Evolutionary conservation across 371 early-diverging fungal genomes (phyloP).

Genomic region (Actinomortierella wolfii): DNA sequence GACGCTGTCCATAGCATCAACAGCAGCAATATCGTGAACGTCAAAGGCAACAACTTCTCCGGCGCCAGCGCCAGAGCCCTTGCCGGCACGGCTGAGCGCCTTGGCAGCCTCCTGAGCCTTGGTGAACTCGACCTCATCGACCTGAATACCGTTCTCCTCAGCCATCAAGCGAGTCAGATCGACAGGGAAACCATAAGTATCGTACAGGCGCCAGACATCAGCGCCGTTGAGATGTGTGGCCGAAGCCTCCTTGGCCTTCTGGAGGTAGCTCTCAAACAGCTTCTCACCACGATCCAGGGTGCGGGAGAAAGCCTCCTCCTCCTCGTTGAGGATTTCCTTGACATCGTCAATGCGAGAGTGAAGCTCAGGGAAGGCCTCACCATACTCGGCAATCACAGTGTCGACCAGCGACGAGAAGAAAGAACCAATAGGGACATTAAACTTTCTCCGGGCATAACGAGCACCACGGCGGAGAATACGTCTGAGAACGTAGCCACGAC

Average conservation of each 20-base stretch:
- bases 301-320: constrained; percentile 96
- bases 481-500: constrained; percentile 99
- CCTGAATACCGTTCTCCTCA: constrained; percentile 89
- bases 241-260: constrained; percentile 69
- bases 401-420: constrained; percentile 94
- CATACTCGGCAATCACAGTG: constrained; percentile 74
- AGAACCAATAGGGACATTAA: constrained; percentile 85
- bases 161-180: constrained; percentile 99
- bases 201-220: constrained; percentile 98
- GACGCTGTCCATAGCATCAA: constrained; percentile 75
- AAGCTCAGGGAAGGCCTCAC: constrained; percentile 90
- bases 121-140: constrained; percentile 90
- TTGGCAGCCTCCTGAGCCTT: constrained; percentile 84
- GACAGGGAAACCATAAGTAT: constrained; percentile 99
- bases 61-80: constrained; percentile 60
- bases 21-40: constrained; percentile 89
- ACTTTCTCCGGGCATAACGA: constrained; percentile 94
- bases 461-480: constrained; percentile 98
- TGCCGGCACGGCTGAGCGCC: constrained; percentile 75
- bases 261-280: constrained; percentile 86
- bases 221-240: constrained; percentile 77
- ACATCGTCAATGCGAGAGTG: constrained; percentile 72
- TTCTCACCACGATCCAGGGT: constrained; percentile 98
- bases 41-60: constrained; percentile 78
- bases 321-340: constrained; percentile 95